Percentiles rank a stretch among this genome's conserved stretches.
Conservation (phyloP, 2,329 filamentous ascomycete species). For the Samsoniella hepiali region DNA sequence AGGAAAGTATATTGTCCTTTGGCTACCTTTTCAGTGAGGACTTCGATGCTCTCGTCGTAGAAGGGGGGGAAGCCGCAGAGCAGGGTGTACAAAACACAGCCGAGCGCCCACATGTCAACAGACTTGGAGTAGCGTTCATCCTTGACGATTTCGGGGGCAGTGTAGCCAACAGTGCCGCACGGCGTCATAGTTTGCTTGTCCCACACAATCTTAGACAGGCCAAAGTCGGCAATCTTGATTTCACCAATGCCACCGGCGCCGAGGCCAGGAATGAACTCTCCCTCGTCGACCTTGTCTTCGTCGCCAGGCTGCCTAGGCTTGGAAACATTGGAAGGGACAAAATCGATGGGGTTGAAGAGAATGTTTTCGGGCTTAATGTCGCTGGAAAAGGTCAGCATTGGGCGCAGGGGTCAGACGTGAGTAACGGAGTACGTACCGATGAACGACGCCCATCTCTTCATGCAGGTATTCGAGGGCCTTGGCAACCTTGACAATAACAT, state of each 20-base stretch:
- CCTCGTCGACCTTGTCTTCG: conserved; percentile 96
- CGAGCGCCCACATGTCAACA: conserved; percentile 98
- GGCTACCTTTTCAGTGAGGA: conserved; percentile 95
- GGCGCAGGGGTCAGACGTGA: neutral
- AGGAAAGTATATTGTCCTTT: conserved; percentile 96
- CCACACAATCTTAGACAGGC: conserved; percentile 96
- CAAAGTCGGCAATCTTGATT: conserved; percentile 98
- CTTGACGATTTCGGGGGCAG: conserved; percentile 96
- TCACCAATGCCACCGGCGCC: conserved; percentile 87
- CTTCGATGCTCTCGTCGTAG: conserved; percentile 96
- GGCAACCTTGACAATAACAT: conserved; percentile 95
- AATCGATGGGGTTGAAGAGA: conserved; percentile 82
- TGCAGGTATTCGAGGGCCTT: conserved; percentile 90
- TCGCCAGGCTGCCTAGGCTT: conserved; percentile 83
- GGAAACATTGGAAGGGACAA: conserved; percentile 74
- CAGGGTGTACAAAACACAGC: conserved; percentile 93
- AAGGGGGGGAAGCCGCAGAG: conserved; percentile 98
- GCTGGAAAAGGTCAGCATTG: conserved; percentile 43
- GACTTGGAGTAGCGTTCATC: conserved; percentile 98
- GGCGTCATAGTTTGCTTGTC: conserved; percentile 98
- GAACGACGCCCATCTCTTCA: conserved; percentile 91
- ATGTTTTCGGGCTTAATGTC: conserved; percentile 99
- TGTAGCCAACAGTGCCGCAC: conserved; percentile 98
- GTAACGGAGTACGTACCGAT: conserved; percentile 66
- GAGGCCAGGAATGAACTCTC: conserved; percentile 78